Conservation (phyloP, 2,329 filamentous ascomycete species). For the Acrocalymma vagum region DNA sequence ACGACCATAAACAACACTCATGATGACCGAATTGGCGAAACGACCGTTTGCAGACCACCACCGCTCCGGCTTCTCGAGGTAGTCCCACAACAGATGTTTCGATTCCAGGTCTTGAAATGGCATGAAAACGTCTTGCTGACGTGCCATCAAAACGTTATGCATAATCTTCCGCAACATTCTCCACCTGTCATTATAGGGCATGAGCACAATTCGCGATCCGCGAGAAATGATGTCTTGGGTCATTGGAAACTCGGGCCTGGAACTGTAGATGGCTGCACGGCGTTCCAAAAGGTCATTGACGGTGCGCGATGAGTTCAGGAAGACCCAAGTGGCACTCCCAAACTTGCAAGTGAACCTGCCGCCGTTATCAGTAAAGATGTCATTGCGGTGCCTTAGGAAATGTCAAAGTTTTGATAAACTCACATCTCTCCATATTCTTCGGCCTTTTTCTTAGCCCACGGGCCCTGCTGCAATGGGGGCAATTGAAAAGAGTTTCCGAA, state of each 20-base stretch:
- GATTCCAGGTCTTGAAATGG: slow-evolving; percentile 43
- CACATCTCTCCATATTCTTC: slow-evolving; percentile 29
- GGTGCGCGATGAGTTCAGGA: slow-evolving; percentile 24
- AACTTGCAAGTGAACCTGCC: slow-evolving; percentile 22
- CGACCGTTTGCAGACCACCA: slow-evolving; percentile 36
- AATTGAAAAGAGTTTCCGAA: slow-evolving; percentile 25
- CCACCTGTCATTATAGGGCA: slow-evolving; percentile 39
- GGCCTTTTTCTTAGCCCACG: slow-evolving; percentile 18
- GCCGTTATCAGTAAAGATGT: not conserved
- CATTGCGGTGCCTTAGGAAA: slow-evolving; percentile 4
- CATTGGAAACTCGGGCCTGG: slow-evolving; percentile 24
- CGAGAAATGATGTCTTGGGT: slow-evolving; percentile 35
- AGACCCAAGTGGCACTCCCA: slow-evolving; percentile 22
- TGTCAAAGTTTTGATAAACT: too few species aligned
- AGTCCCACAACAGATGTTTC: slow-evolving; percentile 34
- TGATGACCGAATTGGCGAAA: slow-evolving; percentile 41
- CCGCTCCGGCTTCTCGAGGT: slow-evolving; percentile 28
- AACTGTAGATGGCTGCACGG: slow-evolving; percentile 25
- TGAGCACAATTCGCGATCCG: slow-evolving; percentile 37
- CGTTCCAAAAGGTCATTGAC: slow-evolving; percentile 24
- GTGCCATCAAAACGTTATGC: slow-evolving; percentile 36
- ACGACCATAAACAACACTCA: slow-evolving; percentile 43
- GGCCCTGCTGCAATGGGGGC: slow-evolving; percentile 22
- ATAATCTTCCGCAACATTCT: slow-evolving; percentile 39
- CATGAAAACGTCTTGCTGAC: slow-evolving; percentile 26